Evolutionary conservation across 78 protist genomes (phyloP), one percentile per base, ranked within the genome.

Genomic region (Dictyostelium citrinum): DNA sequence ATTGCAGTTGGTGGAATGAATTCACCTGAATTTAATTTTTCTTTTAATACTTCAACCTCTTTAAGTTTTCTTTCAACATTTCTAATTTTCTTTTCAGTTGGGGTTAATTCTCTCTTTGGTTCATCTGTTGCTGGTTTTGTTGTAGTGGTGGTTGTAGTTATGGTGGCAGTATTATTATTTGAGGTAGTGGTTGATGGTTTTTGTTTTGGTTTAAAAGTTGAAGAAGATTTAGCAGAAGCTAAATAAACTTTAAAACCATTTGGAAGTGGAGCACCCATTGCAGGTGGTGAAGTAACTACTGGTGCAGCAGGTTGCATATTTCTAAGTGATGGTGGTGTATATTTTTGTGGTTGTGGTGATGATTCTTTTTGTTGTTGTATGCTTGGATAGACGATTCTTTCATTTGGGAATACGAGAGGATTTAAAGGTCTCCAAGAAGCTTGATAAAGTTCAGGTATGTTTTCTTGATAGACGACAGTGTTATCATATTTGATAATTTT

Each of bases 371-470:
- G 33, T 20, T 27, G 16, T 11, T 75, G 20, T 4, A 82, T 35
- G 3, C 46, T 16, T 39, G 92, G 92, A 24, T 45, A 77, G 49
- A 78, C 51, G 16, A 88, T 88, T 41, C 49, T 60, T 16, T 67
- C 84, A 33, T 88, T 76, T 22, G 93, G 86, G 80, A 78, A 88
- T 6, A 39, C n/a, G 20, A 67, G 37, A 8, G 85, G 72, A 9
- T 39, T 51, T 45, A 39, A 58, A 31, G 93, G 93, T 64, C 93
- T 81, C 93, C 93, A 88, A 17, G 55, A 11, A 5, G 64, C 91
- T 71, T 91, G 95, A 31, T 82, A 91, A 64, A 91, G 90, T 58
- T 91, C 95, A 6, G 90, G 92, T 9, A 84, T 35, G n/a, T 77
- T 45, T 72, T 91, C 91, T 43, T 83, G 39, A 22, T 83, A 91